These are phyloP conservation scores for Penicillium silybi DNA, from an alignment of 495 filamentous ascomycete species.

Conservation along the genomic window DNA sequence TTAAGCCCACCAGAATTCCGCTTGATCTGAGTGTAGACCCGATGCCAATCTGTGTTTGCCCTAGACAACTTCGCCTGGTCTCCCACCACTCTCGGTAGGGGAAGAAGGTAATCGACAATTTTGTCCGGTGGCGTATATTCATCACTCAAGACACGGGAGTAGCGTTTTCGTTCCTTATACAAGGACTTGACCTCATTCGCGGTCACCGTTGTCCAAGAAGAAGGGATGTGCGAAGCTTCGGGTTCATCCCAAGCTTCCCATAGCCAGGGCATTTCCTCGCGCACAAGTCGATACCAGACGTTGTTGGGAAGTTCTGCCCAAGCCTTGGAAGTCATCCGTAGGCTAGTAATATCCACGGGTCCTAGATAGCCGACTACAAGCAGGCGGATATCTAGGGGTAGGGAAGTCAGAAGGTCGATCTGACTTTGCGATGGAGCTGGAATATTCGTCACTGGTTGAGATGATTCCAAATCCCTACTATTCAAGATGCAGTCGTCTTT, in stretches of 20 bases:
- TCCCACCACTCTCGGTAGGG: neutral
- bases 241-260: conserved; percentile 25
- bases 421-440: neutral
- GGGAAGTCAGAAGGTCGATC: neutral
- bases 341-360: neutral
- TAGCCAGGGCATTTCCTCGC: conserved; percentile 30
- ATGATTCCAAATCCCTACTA: too few relatives aligned
- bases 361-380: neutral
- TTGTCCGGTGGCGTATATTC: neutral
- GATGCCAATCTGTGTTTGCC: neutral
- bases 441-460: too few relatives aligned
- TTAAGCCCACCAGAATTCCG: neutral
- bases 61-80: neutral
- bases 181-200: neutral
- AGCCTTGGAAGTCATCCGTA: neutral
- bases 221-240: neutral
- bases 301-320: neutral
- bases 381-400: neutral
- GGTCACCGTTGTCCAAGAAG: neutral
- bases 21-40: neutral
- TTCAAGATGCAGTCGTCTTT: neutral
- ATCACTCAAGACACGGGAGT: neutral
- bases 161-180: neutral
- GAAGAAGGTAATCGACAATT: neutral
- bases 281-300: conserved; percentile 22